Evolutionary conservation across 2,329 filamentous ascomycete genomes (phyloP).

Genomic region (Hymenoscyphus infarciens): DNA sequence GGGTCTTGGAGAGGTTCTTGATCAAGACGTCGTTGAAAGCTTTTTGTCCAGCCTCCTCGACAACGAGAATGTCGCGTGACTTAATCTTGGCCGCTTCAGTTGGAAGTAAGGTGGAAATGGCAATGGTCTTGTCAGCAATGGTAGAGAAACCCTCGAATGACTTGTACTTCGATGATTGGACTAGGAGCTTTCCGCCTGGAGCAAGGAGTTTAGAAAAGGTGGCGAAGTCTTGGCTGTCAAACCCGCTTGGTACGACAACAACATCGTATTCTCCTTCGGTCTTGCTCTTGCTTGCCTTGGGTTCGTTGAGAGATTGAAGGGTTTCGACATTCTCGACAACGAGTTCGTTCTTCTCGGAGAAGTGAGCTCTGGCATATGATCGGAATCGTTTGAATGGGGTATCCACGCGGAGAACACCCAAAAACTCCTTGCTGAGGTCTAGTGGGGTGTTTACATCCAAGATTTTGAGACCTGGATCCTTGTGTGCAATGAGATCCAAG

Average conservation of each 20-base stretch:
- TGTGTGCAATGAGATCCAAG: slow-evolving; percentile 2
- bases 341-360: neutral
- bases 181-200: neutral
- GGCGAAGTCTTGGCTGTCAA: neutral
- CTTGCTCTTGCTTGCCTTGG: neutral
- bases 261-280: neutral
- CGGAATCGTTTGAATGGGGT: slow-evolving; percentile 2
- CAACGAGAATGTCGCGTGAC: neutral
- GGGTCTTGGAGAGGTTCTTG: neutral
- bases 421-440: neutral
- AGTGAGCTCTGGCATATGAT: neutral
- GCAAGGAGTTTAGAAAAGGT: neutral
- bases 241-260: neutral
- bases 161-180: neutral
- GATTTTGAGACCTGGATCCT: neutral
- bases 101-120: neutral
- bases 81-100: neutral
- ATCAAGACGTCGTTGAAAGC: slow-evolving; percentile 1
- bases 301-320: neutral
- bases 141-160: slow-evolving; percentile 3
- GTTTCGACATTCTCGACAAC: neutral
- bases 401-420: neutral
- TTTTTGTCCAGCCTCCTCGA: neutral
- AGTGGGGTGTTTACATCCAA: neutral
- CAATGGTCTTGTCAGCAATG: neutral